These are phyloP conservation scores for Davidsoniella eucalypti DNA, from an alignment of 2,329 filamentous ascomycete species.

Conservation along the genomic window DNA sequence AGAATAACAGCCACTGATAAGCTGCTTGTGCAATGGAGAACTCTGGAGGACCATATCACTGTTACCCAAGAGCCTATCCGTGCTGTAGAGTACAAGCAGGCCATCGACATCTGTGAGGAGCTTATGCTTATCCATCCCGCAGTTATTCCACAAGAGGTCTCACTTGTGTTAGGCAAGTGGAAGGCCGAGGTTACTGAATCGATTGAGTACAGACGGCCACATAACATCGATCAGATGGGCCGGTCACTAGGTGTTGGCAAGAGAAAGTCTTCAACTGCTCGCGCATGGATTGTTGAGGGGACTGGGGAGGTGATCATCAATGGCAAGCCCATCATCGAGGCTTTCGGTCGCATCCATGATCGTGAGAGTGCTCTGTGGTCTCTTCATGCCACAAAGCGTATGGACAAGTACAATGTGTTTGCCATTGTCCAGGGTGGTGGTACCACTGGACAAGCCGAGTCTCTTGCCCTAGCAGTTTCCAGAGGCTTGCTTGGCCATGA, in stretches of 20 bases:
- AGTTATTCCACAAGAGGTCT: constrained; percentile 11
- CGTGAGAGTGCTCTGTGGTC: constrained; percentile 90
- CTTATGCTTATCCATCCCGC: constrained; percentile 70
- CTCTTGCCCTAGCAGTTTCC: constrained; percentile 74
- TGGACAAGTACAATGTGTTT: constrained; percentile 97
- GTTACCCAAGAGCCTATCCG: constrained; percentile 56
- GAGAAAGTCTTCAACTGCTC: constrained; percentile 74
- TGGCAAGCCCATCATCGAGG: constrained; percentile 65
- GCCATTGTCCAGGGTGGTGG: constrained; percentile 72
- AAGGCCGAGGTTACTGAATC: constrained; percentile 12
- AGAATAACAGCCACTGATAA: background rate
- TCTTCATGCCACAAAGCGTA: constrained; percentile 59
- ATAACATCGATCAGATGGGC: constrained; percentile 56
- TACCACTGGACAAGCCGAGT: constrained; percentile 88
- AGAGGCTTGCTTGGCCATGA: constrained; percentile 84
- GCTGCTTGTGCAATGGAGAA: constrained; percentile 66
- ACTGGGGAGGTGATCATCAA: constrained; percentile 83
- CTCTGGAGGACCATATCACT: constrained; percentile 57
- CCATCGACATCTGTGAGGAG: constrained; percentile 58
- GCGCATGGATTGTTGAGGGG: constrained; percentile 80
- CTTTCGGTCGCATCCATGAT: constrained; percentile 80
- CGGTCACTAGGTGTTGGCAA: constrained; percentile 65
- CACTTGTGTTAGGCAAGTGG: constrained; percentile 12
- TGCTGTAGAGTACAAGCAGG: constrained; percentile 60
- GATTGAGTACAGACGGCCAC: constrained; percentile 9